Conservation (phyloP, 441 rosid genomes). For the Biscutella auriculata region DNA sequence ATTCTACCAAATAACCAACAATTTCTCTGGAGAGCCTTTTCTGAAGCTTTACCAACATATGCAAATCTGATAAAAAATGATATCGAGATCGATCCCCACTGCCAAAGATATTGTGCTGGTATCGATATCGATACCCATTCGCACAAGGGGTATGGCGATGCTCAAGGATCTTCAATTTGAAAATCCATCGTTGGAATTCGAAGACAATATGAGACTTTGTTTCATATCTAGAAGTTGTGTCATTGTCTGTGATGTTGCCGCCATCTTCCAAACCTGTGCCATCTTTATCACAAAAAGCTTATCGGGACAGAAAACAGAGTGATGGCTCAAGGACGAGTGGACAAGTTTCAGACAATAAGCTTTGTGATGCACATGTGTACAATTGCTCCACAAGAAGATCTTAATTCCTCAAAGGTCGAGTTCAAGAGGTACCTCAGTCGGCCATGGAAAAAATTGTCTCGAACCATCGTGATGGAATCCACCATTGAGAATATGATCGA, state of each 20-base stretch:
- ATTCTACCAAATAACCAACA: no score
- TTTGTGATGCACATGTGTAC: conserved; percentile 52
- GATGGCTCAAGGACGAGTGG: conserved; percentile 50
- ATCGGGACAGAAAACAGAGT: conserved; percentile 38
- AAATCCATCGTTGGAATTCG: conserved; percentile 57
- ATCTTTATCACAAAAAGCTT: conserved; percentile 40
- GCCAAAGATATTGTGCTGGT: no score
- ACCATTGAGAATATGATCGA: conserved; percentile 44
- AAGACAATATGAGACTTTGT: no score
- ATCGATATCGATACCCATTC: no score
- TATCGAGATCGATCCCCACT: no score
- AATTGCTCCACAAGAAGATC: conserved; percentile 33
- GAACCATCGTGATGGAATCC: conserved; percentile 63
- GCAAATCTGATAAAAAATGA: no score
- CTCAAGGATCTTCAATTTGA: conserved; percentile 60
- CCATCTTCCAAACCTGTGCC: conserved; percentile 57
- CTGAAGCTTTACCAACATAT: no score
- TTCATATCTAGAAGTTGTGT: conserved; percentile 53
- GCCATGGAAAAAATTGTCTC: conserved; percentile 57
- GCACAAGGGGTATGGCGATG: no score
- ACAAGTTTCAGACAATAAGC: conserved; percentile 43
- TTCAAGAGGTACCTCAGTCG: conserved; percentile 56
- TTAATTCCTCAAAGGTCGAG: conserved; percentile 26
- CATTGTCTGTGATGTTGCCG: conserved; percentile 51
- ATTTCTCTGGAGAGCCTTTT: no score